Evolutionary conservation across 2,329 filamentous ascomycete species (phyloP).

Genomic region (Colletotrichum trifolii): DNA sequence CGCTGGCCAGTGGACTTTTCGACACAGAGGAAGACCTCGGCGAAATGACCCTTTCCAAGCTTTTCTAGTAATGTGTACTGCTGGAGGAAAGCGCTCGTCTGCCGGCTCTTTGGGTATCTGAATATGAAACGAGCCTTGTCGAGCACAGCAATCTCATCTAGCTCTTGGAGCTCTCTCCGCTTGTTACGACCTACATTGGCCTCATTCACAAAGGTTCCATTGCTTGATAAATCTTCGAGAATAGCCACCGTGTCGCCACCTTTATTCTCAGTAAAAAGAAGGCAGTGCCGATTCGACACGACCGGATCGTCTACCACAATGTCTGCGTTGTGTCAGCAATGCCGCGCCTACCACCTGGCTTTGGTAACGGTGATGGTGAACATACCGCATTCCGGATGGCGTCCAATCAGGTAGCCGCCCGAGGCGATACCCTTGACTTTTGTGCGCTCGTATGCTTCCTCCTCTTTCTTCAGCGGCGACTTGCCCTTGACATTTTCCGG

Average conservation of each 20-base stretch:
- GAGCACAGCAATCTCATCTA: slow-evolving; percentile 90
- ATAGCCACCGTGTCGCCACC: slow-evolving; percentile 74
- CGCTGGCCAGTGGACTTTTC: slow-evolving; percentile 85
- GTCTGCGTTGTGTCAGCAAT: slow-evolving; percentile 58
- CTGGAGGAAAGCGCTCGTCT: slow-evolving; percentile 82
- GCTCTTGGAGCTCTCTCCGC: slow-evolving; percentile 85
- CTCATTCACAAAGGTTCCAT: slow-evolving; percentile 97
- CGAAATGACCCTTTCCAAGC: slow-evolving; percentile 94
- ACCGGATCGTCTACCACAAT: slow-evolving; percentile 80
- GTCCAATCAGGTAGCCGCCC: slow-evolving; percentile 89
- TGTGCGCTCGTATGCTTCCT: slow-evolving; percentile 70
- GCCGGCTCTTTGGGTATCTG: slow-evolving; percentile 81
- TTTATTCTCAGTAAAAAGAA: slow-evolving; percentile 73
- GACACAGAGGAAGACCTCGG: slow-evolving; percentile 89
- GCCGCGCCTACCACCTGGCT: too few relatives aligned
- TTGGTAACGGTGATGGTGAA: slow-evolving; percentile 30
- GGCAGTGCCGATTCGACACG: slow-evolving; percentile 87
- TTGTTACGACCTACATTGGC: slow-evolving; percentile 92
- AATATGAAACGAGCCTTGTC: slow-evolving; percentile 91
- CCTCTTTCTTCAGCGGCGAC: slow-evolving; percentile 62
- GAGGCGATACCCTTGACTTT: slow-evolving; percentile 73
- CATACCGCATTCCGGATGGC: slow-evolving; percentile 93
- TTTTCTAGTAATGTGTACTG: slow-evolving; percentile 88
- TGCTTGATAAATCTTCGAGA: slow-evolving; percentile 92
- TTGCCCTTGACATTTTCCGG: slow-evolving; percentile 54